Evolutionary conservation across 345 rosid species (phyloP), one percentile per base, ranked within the genome.

Genomic region (Cardiospermum halicacabum): DNA sequence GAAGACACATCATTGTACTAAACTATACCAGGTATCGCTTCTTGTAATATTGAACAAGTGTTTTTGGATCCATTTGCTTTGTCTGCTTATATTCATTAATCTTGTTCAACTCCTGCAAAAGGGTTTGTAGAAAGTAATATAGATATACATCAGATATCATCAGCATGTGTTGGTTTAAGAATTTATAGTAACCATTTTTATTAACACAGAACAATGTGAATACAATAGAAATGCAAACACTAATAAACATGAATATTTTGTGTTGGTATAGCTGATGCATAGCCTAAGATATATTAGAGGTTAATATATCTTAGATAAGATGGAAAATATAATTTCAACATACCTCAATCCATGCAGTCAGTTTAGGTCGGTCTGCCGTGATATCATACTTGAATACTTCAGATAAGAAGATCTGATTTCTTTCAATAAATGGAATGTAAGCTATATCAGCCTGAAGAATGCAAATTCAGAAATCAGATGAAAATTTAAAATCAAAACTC

Each of bases 281-380:
- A n/a, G n/a, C n/a, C n/a, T n/a, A n/a, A n/a, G n/a, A n/a, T n/a
- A n/a, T n/a, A n/a, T n/a, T n/a, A n/a, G n/a, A n/a, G 16, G 16
- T 40, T 40, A 40, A 40, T 11, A n/a, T 11, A n/a, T n/a, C 15
- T n/a, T n/a, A 15, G n/a, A 7, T 10, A 39, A 12, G 1, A 58
- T 26, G 18, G 1, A 58, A 4, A 40, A 60, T 3, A 9, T 47
- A 2, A 42, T 70, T 43, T 13, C 5, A 28, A 22, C 31, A 15
- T 74, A 86, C 97, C 95, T 88, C 74, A 54, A 89, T 79, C 96
- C 96, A 94, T 42, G 84, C 69, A 16, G 88, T 75, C 47, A 94
- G 75, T 70, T 79, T 87, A 54, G 96, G 95, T 71, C 99, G 84
- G 62, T 81, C 85, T 43, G 71, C 79, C 56, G 88, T 78, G 28